phyloP scores from a whole-genome alignment of 2,329 filamentous ascomycete species.

The Cytospora mali region DNA sequence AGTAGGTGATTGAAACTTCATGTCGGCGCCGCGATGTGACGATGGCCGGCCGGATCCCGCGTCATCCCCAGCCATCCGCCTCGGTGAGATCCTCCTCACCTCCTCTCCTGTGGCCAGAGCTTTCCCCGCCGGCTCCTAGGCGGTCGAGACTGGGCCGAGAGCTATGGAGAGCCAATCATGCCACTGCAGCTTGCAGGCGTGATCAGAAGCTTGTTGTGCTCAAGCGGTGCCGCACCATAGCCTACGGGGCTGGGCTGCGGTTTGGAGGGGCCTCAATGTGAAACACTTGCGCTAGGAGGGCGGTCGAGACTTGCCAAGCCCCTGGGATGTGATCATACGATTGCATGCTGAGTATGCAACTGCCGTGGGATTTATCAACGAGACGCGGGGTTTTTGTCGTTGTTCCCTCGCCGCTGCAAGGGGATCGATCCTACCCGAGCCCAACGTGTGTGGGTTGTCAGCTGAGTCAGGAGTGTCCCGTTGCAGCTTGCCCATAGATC shows the following conservation, averaged over 20 bases:
- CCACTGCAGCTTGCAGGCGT: background rate
- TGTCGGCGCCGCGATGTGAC: constrained; percentile 6
- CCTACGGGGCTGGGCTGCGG: constrained; percentile 22
- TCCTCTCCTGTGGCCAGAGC: background rate
- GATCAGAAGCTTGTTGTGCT: constrained; percentile 8
- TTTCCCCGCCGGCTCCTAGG: background rate
- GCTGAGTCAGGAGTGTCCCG: background rate
- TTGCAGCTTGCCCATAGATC: background rate
- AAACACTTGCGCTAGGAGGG: constrained; percentile 23
- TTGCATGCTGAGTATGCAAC: constrained; percentile 17
- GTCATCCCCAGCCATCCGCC: background rate
- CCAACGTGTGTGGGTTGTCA: background rate
- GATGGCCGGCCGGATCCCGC: background rate
- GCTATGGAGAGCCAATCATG: constrained; percentile 8
- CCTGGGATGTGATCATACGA: constrained; percentile 18
- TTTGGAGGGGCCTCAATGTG: constrained; percentile 20
- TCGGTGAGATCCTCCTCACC: constrained; percentile 1
- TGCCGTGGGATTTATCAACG: constrained; percentile 18
- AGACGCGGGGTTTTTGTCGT: constrained; percentile 22
- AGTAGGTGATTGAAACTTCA: background rate
- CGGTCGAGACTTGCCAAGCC: constrained; percentile 22
- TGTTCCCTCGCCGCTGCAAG: constrained; percentile 5
- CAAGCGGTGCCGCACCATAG: constrained; percentile 16
- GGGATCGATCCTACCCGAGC: background rate
- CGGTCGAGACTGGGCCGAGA: constrained; percentile 4